phyloP scores from a whole-genome alignment of 768 basidiomycete species.

The Phallus indusiatus region DNA sequence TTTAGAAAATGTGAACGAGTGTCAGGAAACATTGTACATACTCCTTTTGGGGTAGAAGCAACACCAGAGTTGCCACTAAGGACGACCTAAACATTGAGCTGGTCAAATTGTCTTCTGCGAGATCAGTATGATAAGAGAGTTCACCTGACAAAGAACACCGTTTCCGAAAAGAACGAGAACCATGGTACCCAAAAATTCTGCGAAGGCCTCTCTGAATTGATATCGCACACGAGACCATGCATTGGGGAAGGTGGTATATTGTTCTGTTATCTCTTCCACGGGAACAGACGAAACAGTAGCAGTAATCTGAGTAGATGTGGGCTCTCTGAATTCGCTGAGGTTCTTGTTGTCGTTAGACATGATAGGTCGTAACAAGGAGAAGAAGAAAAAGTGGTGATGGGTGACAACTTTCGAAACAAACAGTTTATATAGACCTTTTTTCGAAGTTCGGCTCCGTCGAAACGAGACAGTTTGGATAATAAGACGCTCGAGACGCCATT shows the following conservation, averaged over 20 bases:
- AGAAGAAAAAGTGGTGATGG: neutral
- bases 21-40: constrained; percentile 2
- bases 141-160: constrained; percentile 15
- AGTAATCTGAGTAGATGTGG: neutral
- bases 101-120: neutral
- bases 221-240: constrained; percentile 4
- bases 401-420: too few relatives aligned
- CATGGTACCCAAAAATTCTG: constrained; percentile 20
- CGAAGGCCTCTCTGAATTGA: constrained; percentile 16
- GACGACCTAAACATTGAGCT: constrained; percentile 7
- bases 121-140: neutral
- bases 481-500: too few relatives aligned
- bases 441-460: too few relatives aligned
- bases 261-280: neutral
- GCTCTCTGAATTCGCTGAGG: neutral
- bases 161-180: constrained; percentile 15
- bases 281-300: neutral
- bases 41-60: constrained; percentile 16
- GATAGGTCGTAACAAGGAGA: neutral
- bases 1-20: neutral
- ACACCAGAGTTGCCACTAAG: constrained; percentile 14
- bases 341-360: neutral
- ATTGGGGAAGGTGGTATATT: neutral
- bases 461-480: too few relatives aligned
- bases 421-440: too few relatives aligned